phyloP scores from a whole-genome alignment of 2,329 filamentous ascomycete species.

The Chaetomiaceae sp. region DNA sequence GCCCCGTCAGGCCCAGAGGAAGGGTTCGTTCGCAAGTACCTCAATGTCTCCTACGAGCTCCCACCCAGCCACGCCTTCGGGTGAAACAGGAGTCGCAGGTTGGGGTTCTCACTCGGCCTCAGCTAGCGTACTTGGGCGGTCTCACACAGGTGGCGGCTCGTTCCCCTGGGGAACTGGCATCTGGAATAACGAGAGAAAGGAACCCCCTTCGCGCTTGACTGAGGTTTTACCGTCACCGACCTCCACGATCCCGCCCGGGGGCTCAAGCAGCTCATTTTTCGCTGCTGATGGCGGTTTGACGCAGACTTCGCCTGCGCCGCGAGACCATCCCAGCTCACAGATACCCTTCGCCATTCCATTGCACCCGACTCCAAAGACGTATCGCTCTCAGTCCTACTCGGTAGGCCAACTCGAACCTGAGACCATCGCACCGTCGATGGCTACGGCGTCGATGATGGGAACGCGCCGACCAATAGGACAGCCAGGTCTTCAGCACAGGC shows the following conservation, averaged over 20 bases:
- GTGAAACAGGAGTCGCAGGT: conserved; percentile 52
- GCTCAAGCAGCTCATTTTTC: conserved; percentile 45
- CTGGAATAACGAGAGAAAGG: conserved; percentile 76
- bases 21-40: conserved; percentile 70
- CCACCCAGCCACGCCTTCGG: conserved; percentile 73
- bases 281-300: conserved; percentile 41
- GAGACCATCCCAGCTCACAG: conserved; percentile 56
- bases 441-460: conserved; percentile 45
- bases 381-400: conserved; percentile 94
- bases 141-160: conserved; percentile 41
- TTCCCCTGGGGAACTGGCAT: conserved; percentile 79
- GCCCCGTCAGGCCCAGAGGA: conserved; percentile 61
- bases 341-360: conserved; percentile 85
- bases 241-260: conserved; percentile 50
- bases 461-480: conserved; percentile 53
- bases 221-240: conserved; percentile 75
- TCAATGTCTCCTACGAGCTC: conserved; percentile 77
- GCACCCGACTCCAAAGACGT: conserved; percentile 86
- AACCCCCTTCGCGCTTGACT: conserved; percentile 67
- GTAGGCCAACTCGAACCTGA: conserved; percentile 84
- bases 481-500: conserved; percentile 71
- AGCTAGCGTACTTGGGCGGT: conserved; percentile 44
- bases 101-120: conserved; percentile 54
- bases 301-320: conserved; percentile 49
- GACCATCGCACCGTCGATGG: conserved; percentile 39